Conservation (phyloP, 768 basidiomycete species). For the Flagelloscypha sp. region DNA sequence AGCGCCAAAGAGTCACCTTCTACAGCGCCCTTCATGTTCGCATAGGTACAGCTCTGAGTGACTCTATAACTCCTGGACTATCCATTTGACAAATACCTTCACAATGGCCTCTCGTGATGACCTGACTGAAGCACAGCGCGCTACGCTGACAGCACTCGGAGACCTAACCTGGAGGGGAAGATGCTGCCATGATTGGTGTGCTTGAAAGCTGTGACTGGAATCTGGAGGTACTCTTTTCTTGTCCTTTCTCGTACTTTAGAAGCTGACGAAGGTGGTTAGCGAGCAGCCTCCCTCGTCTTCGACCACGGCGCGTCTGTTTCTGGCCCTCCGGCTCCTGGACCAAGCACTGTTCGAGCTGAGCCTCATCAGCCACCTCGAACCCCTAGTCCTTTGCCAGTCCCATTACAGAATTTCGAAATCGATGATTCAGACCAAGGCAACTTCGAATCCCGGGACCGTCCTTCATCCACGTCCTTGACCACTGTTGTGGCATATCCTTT, state of each 20-base stretch:
- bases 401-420: conserved; percentile 36
- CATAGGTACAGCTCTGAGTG: too few species aligned
- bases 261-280: conserved; percentile 22
- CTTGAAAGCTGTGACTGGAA: conserved; percentile 63
- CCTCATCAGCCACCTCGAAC: conserved; percentile 8
- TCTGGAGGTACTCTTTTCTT: conserved; percentile 42
- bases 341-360: conserved; percentile 7
- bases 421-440: conserved; percentile 41
- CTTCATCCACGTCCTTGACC: conserved; percentile 23
- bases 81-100: too few species aligned
- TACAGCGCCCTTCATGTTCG: too few species aligned
- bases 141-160: conserved; percentile 38
- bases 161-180: conserved; percentile 52
- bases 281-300: conserved; percentile 55
- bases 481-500: conserved; percentile 50
- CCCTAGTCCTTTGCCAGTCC: conserved; percentile 2
- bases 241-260: neutral
- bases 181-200: conserved; percentile 52
- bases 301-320: conserved; percentile 22
- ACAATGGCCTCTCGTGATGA: too few species aligned
- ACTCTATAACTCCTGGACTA: too few species aligned
- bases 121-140: conserved; percentile 17
- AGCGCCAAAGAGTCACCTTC: too few species aligned
- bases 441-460: conserved; percentile 2
- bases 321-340: conserved; percentile 12